These are phyloP conservation scores for Rosa multiflora DNA, from an alignment of 306 rosid genomes.

Conservation along the genomic window DNA sequence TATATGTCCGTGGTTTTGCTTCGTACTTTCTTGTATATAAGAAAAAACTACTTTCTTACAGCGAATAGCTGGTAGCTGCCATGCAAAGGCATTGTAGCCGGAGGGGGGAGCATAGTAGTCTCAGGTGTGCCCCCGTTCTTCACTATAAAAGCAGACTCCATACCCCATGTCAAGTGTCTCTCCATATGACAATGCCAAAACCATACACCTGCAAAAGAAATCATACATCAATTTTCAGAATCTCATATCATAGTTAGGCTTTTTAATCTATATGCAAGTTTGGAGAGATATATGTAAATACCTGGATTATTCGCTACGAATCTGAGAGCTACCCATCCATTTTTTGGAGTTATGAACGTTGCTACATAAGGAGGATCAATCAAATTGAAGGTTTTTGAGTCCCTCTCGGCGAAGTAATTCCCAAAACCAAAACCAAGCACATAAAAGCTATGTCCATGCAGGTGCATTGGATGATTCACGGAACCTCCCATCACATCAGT, in stretches of 20 bases:
- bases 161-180: slow-evolving; percentile 18
- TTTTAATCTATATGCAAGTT: neutral
- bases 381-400: slow-evolving; percentile 11
- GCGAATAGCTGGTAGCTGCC: no score
- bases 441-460: slow-evolving; percentile 15
- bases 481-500: neutral
- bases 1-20: no score
- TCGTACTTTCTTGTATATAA: no score
- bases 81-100: slow-evolving; percentile 1
- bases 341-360: slow-evolving; percentile 4
- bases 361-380: slow-evolving; percentile 13
- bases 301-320: slow-evolving; percentile 15
- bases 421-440: slow-evolving; percentile 2
- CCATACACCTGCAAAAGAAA: neutral
- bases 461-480: slow-evolving; percentile 13
- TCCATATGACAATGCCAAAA: slow-evolving; percentile 26
- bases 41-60: no score
- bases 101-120: slow-evolving; percentile 13
- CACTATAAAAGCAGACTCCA: slow-evolving; percentile 12
- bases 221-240: neutral
- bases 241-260: neutral
- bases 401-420: slow-evolving; percentile 12
- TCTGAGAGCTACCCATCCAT: slow-evolving; percentile 21
- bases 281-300: neutral
- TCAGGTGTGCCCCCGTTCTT: slow-evolving; percentile 17